Conservation (phyloP, 2,329 filamentous ascomycete genomes). For the Ilyonectria sp. region DNA sequence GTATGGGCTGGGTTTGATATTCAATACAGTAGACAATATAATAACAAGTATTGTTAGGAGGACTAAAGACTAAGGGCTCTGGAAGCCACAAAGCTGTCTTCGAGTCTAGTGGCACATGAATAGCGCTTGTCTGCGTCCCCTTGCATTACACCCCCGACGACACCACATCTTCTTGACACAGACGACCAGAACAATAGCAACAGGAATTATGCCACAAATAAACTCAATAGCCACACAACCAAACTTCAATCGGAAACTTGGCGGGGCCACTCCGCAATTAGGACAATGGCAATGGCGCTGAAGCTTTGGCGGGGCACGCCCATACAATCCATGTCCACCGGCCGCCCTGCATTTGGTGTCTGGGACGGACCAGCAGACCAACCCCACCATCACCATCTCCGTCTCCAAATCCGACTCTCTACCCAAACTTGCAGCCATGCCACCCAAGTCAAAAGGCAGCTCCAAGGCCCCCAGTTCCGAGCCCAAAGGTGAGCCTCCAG, state of each 20-base stretch:
- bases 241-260: neutral
- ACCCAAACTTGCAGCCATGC: constrained; percentile 49
- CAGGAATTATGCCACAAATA: neutral
- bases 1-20: too few relatives aligned
- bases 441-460: constrained; percentile 55
- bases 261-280: neutral
- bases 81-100: constrained; percentile 14
- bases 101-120: too few relatives aligned
- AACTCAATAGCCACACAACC: neutral
- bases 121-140: too few relatives aligned
- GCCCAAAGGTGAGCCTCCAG: constrained; percentile 37
- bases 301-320: constrained; percentile 44
- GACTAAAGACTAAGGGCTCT: neutral
- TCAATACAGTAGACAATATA: neutral
- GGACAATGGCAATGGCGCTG: constrained; percentile 25
- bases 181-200: neutral
- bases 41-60: neutral
- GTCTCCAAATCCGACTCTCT: constrained; percentile 39
- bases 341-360: neutral
- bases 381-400: constrained; percentile 46
- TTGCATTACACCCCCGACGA: neutral
- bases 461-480: constrained; percentile 49
- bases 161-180: neutral
- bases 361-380: constrained; percentile 31
- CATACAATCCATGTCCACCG: constrained; percentile 15